These are phyloP conservation scores for Candida ipomoeae DNA, from an alignment of 805 yeast species.

Conservation along the genomic window DNA sequence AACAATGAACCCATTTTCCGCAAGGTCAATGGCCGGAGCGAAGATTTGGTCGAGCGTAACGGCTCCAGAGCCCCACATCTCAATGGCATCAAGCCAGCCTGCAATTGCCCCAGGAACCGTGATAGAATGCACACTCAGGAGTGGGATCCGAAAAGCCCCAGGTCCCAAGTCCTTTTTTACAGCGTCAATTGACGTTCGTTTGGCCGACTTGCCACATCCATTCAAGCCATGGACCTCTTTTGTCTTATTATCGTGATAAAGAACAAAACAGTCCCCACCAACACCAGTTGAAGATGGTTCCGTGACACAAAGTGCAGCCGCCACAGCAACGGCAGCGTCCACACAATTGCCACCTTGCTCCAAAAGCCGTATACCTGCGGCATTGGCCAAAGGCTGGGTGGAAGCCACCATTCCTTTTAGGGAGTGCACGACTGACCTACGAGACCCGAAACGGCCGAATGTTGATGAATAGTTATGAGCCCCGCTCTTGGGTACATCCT, in stretches of 20 bases:
- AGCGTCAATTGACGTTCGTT: slow-evolving; percentile 43
- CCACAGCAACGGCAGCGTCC: slow-evolving; percentile 59
- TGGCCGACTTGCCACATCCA: slow-evolving; percentile 72
- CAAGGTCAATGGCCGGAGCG: slow-evolving; percentile 63
- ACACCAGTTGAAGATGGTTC: slow-evolving; percentile 63
- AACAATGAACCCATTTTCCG: slow-evolving; percentile 64
- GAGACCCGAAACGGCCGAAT: slow-evolving; percentile 40
- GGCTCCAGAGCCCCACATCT: slow-evolving; percentile 69
- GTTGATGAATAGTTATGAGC: not conserved
- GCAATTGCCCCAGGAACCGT: slow-evolving; percentile 80
- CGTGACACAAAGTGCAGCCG: slow-evolving; percentile 51
- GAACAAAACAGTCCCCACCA: slow-evolving; percentile 65
- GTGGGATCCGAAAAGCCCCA: slow-evolving; percentile 40
- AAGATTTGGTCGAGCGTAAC: slow-evolving; percentile 55
- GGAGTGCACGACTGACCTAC: slow-evolving; percentile 74
- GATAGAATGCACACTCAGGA: slow-evolving; percentile 52
- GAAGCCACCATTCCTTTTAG: slow-evolving; percentile 70
- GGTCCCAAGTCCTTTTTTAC: slow-evolving; percentile 31
- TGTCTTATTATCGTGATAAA: slow-evolving; percentile 46
- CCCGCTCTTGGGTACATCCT: not conserved
- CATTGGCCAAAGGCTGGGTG: slow-evolving; percentile 71
- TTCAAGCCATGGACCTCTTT: slow-evolving; percentile 61
- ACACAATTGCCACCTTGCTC: slow-evolving; percentile 71
- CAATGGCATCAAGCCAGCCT: slow-evolving; percentile 71
- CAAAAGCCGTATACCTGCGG: slow-evolving; percentile 65